These are phyloP conservation scores for Monosporascus sp. DNA, from an alignment of 2,329 filamentous ascomycete genomes.

Conservation along the genomic window DNA sequence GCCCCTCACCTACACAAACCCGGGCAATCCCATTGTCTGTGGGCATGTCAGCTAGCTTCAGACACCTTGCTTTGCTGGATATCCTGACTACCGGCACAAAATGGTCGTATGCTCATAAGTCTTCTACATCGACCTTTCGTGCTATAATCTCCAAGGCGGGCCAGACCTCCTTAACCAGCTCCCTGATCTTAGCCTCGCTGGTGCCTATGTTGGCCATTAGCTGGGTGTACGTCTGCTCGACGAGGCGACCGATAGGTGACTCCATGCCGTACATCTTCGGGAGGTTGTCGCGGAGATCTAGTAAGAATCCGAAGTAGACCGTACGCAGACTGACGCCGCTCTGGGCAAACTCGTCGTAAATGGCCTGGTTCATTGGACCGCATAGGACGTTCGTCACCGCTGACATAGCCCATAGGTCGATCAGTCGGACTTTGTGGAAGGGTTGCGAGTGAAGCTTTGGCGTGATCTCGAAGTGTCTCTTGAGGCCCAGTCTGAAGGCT, in stretches of 20 bases:
- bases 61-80: too few relatives aligned
- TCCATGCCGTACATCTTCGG: constrained; percentile 16
- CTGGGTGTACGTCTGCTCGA: constrained; percentile 18
- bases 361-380: constrained; percentile 11
- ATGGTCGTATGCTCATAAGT: constrained; percentile 3
- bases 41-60: too few relatives aligned
- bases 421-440: constrained; percentile 18
- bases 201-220: constrained; percentile 16
- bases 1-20: too few relatives aligned
- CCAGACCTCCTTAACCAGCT: constrained; percentile 14
- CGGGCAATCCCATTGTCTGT: too few relatives aligned
- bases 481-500: constrained; percentile 19
- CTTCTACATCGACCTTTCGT: constrained; percentile 10
- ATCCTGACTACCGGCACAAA: too few relatives aligned
- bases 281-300: constrained; percentile 19
- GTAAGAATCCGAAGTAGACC: constrained; percentile 21
- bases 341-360: constrained; percentile 17
- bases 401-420: constrained; percentile 18
- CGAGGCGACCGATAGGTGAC: constrained; percentile 18
- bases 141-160: constrained; percentile 15
- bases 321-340: constrained; percentile 19
- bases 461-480: constrained; percentile 20
- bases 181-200: constrained; percentile 15
- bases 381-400: constrained; percentile 20
- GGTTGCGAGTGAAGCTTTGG: constrained; percentile 15